Evolutionary conservation across 371 early-diverging fungal genomes (phyloP).

Genomic region (Mortierella sp.): DNA sequence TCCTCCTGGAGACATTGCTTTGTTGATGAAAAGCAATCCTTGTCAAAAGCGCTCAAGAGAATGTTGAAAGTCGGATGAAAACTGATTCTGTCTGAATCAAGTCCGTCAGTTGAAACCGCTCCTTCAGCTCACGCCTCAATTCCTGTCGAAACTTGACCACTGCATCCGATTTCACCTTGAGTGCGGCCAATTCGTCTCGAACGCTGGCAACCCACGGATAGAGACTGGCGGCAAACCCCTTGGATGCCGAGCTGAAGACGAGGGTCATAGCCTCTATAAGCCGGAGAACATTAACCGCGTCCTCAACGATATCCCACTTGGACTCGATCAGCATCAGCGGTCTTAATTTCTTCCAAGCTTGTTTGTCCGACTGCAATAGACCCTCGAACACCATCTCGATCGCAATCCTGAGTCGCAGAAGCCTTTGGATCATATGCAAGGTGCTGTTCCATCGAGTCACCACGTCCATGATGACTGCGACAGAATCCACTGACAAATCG

Average conservation of each 20-base stretch:
- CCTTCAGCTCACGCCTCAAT: neutral
- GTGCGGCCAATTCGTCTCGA: neutral
- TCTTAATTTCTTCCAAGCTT: neutral
- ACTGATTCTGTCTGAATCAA: neutral
- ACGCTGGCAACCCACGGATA: neutral
- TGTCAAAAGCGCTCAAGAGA: neutral
- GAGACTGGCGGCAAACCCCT: neutral
- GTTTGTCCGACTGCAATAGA: conserved; percentile 4
- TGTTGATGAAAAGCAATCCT: neutral
- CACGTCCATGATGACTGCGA: conserved; percentile 12
- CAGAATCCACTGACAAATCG: neutral
- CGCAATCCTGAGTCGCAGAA: neutral
- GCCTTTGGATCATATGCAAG: conserved; percentile 8
- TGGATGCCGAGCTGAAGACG: neutral
- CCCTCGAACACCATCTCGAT: neutral
- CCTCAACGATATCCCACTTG: neutral
- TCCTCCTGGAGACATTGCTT: neutral
- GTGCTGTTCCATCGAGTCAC: conserved; percentile 25
- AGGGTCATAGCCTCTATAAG: neutral
- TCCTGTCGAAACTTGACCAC: neutral
- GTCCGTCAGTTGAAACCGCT: neutral
- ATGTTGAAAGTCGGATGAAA: neutral
- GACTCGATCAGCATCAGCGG: neutral
- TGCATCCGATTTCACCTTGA: neutral
- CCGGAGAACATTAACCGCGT: conserved; percentile 2